These are phyloP conservation scores for Coix lacrymajobi DNA, from an alignment of 176 grass and related monocot species.

Conservation along the genomic window DNA sequence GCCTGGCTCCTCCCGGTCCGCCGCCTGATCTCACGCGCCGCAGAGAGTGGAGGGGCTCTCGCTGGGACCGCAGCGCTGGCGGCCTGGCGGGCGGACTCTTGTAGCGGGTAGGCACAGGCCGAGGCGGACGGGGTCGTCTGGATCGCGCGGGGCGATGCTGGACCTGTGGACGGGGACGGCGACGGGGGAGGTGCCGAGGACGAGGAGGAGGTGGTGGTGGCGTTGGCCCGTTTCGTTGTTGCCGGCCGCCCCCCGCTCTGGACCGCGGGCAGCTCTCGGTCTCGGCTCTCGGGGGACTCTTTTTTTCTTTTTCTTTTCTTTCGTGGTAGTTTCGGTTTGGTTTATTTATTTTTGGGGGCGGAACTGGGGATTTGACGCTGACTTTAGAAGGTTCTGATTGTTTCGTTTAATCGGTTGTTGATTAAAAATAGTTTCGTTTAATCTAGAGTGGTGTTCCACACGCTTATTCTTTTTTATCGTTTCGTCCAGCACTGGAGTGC, in stretches of 20 bases:
- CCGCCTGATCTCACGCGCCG: constrained; percentile 23
- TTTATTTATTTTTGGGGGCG: not conserved
- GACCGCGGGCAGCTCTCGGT: constrained; percentile 24
- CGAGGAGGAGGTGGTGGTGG: not conserved
- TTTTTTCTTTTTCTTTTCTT: not conserved
- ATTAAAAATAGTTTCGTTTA: no score
- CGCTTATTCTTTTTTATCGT: not conserved
- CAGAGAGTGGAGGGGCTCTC: not conserved
- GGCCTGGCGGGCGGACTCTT: not conserved
- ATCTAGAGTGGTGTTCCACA: not conserved
- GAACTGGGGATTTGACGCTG: not conserved
- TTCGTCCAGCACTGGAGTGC: not conserved
- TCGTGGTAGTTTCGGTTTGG: not conserved
- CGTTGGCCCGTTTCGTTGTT: constrained; percentile 10
- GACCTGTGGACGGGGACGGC: not conserved
- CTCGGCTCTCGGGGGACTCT: not conserved
- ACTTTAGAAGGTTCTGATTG: constrained; percentile 1
- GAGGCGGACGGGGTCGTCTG: constrained; percentile 21
- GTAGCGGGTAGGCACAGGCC: constrained; percentile 22
- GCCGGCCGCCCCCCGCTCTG: constrained; percentile 35
- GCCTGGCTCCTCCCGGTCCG: not conserved
- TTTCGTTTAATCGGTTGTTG: not conserved
- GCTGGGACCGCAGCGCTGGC: not conserved
- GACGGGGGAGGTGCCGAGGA: not conserved
- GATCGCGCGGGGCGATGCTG: not conserved